Evolutionary conservation across 148 eudicot species (phyloP), one percentile per base, ranked within the genome.

Genomic region (Talinum fruticosum): DNA sequence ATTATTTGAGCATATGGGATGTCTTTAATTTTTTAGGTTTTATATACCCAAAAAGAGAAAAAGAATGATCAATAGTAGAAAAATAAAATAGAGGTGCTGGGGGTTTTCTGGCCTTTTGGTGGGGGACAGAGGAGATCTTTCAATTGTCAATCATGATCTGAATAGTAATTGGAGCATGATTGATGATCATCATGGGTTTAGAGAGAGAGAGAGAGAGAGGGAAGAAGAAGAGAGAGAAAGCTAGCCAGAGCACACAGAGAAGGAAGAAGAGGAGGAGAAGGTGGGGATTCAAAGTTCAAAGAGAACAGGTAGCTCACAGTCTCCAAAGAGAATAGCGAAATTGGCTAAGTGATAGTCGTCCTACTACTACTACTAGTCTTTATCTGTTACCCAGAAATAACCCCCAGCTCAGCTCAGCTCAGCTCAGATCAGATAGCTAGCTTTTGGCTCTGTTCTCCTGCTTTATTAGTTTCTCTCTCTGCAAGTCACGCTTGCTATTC

Each of bases 61-160:
- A 5, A 21, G 26, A 57, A 10, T 23, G 64, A 21, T 3, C 1
- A 6, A 57, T 57, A 57, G 64, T 57, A 23, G 28, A n/a, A 57
- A 57, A 57, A 10, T 69, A n/a, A n/a, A n/a, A n/a, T n/a, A n/a
- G 29, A 13, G 44, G 71, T 33, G 37, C 6, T 4, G 51, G 45
- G 33, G 53, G 37, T 34, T 67, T 67, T n/a, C n/a, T n/a, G n/a
- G n/a, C 34, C 19, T 23, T 69, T 62, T 45, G 54, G 76, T 67
- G 83, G 83, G 83, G 83, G 57, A 37, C 72, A 81, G 21, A 81
- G 28, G 66, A 78, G 41, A 73, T 73, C 69, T 76, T 6, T 21
- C n/a, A 67, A 66, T 29, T 72, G 24, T 73, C 83, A 72, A 66
- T 81, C 76, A 81, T 76, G 73, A 77, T 81, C 80, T 65, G 72